phyloP scores from a whole-genome alignment of 2,329 filamentous ascomycete genomes.

The Fusarium pilosicola region DNA sequence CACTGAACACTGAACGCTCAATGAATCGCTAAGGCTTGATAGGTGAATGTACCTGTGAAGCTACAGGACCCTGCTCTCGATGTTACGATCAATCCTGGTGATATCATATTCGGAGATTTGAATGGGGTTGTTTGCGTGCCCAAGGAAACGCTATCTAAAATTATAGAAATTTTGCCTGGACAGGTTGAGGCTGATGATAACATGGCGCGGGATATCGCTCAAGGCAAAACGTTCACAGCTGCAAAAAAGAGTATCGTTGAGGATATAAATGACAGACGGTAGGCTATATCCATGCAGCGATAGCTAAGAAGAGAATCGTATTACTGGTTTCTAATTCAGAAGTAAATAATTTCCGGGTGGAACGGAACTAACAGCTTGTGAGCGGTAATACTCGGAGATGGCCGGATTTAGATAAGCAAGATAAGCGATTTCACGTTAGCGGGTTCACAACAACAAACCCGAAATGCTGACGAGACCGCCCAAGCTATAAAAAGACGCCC shows the following conservation, averaged over 20 bases:
- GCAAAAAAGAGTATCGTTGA: background rate
- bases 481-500: background rate
- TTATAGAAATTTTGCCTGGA: constrained; percentile 11
- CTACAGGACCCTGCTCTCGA: constrained; percentile 11
- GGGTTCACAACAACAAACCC: no score
- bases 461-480: background rate
- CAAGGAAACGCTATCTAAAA: background rate
- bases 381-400: background rate
- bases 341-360: background rate
- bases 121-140: constrained; percentile 27
- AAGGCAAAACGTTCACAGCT: background rate
- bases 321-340: background rate
- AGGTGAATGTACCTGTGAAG: constrained; percentile 16
- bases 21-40: background rate
- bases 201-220: background rate
- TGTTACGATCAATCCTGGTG: background rate
- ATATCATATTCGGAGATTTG: constrained; percentile 10
- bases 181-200: constrained; percentile 27
- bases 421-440: background rate
- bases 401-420: background rate
- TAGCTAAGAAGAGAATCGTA: background rate
- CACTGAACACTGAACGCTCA: fast-evolving
- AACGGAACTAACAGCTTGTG: background rate
- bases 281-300: fast-evolving
- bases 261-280: fast-evolving